Percentiles rank a stretch among this genome's conserved stretches.
Conservation (phyloP, 768 basidiomycete genomes). For the Cystofilobasidium capitatum region DNA sequence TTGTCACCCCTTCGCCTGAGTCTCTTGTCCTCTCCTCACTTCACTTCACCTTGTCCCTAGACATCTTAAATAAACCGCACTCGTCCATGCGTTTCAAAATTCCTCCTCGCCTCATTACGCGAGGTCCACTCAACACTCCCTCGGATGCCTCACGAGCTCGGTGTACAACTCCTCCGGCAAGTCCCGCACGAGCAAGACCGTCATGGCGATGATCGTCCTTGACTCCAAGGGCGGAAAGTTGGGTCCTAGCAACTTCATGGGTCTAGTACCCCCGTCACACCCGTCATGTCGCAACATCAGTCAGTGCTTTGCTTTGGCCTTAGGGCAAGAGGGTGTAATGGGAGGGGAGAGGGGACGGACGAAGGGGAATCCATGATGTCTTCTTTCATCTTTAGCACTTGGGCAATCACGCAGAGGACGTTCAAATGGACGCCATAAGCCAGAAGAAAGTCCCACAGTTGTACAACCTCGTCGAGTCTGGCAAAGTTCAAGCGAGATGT, state of each 20-base stretch:
- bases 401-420: constrained; percentile 92
- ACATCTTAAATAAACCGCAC: too few relatives aligned
- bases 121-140: not conserved
- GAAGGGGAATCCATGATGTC: constrained; percentile 79
- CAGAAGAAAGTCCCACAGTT: constrained; percentile 93
- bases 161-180: constrained; percentile 68
- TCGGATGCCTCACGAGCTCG: constrained; percentile 74
- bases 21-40: too few relatives aligned
- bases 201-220: constrained; percentile 76
- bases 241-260: constrained; percentile 85
- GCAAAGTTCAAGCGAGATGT: not conserved
- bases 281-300: not conserved
- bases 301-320: too few relatives aligned
- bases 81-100: too few relatives aligned
- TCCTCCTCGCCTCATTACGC: not conserved
- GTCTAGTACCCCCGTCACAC: constrained; percentile 46
- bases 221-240: constrained; percentile 81
- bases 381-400: constrained; percentile 76
- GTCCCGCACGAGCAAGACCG: constrained; percentile 86
- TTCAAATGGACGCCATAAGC: constrained; percentile 96
- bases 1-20: too few relatives aligned
- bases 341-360: constrained; percentile 44
- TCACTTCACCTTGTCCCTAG: too few relatives aligned
- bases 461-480: constrained; percentile 74
- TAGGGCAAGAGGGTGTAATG: not conserved